These are phyloP conservation scores for Panus rudis DNA, from an alignment of 768 basidiomycete species.

Conservation along the genomic window DNA sequence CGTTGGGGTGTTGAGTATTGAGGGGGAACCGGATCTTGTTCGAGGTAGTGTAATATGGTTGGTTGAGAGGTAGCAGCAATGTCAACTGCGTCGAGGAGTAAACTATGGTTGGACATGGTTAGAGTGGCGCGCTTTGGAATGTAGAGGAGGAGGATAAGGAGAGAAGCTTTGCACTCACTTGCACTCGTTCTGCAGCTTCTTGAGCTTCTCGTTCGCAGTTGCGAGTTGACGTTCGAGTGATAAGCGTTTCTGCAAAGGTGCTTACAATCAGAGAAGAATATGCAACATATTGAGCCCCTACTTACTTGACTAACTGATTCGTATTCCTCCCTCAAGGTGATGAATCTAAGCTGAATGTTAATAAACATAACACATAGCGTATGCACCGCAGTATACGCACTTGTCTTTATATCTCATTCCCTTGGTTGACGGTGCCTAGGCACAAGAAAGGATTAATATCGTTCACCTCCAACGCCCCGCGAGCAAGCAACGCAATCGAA, in stretches of 20 bases:
- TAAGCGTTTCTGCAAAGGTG: not conserved
- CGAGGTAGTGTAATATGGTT: constrained; percentile 20
- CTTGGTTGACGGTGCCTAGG: not conserved
- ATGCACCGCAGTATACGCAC: not conserved
- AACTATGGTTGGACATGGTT: constrained; percentile 6
- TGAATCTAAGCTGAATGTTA: constrained; percentile 4
- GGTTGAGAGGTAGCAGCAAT: constrained; percentile 23
- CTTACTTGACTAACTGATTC: constrained; percentile 12
- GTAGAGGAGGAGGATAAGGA: not conserved
- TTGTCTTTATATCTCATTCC: constrained; percentile 10
- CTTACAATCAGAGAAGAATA: not conserved
- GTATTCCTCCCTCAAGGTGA: constrained; percentile 10
- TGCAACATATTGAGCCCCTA: no score
- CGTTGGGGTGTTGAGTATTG: constrained; percentile 17
- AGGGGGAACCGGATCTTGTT: constrained; percentile 19
- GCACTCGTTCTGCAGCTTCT: constrained; percentile 22
- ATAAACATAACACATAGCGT: not conserved
- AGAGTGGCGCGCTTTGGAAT: not conserved
- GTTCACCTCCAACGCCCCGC: not conserved
- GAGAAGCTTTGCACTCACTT: constrained; percentile 14
- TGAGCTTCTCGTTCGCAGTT: constrained; percentile 20
- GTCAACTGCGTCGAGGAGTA: constrained; percentile 25
- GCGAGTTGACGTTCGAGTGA: constrained; percentile 8
- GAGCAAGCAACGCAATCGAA: not conserved
- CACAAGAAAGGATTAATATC: not conserved